These are phyloP conservation scores for Ceratobasidium sp. DNA, from an alignment of 1,284 basidiomycete genomes.

Conservation along the genomic window DNA sequence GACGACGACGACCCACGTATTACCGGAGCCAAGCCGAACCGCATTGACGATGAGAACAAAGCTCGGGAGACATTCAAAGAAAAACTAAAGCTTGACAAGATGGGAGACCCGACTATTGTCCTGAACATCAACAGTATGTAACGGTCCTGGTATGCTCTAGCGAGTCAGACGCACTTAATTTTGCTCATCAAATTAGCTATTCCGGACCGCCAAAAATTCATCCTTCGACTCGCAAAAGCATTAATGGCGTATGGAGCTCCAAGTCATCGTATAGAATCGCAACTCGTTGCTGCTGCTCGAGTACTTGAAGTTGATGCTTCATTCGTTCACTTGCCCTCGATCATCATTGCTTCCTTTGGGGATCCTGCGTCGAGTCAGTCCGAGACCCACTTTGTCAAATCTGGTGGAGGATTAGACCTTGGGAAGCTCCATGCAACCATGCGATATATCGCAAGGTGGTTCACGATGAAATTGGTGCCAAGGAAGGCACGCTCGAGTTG, in stretches of 20 bases:
- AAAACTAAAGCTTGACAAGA: slow-evolving; percentile 22
- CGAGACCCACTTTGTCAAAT: slow-evolving; percentile 83
- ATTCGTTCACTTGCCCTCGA: slow-evolving; percentile 78
- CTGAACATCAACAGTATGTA: slow-evolving; percentile 36
- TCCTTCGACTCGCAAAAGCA: slow-evolving; percentile 66
- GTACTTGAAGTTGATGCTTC: slow-evolving; percentile 85
- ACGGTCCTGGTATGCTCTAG: not conserved
- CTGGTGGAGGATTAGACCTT: slow-evolving; percentile 72
- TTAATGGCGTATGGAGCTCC: slow-evolving; percentile 76
- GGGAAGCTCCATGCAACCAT: slow-evolving; percentile 80
- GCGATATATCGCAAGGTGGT: slow-evolving; percentile 77
- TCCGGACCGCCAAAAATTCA: slow-evolving; percentile 64
- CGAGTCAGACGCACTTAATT: not conserved
- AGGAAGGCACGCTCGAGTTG: slow-evolving; percentile 63
- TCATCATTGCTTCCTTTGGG: slow-evolving; percentile 84
- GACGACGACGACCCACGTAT: slow-evolving; percentile 42
- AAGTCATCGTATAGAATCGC: slow-evolving; percentile 72
- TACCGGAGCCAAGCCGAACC: slow-evolving; percentile 40
- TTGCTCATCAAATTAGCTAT: slow-evolving; percentile 52
- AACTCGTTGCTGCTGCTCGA: slow-evolving; percentile 73
- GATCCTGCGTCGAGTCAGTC: slow-evolving; percentile 73
- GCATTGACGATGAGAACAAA: slow-evolving; percentile 41
- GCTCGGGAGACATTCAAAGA: slow-evolving; percentile 27
- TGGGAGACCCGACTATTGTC: slow-evolving; percentile 16
- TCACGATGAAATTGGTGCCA: slow-evolving; percentile 83